A percentile compares a stretch with the other conserved stretches of the same genome.
Conservation (phyloP, 2,329 filamentous ascomycete species). For the Thyridium curvatum region DNA sequence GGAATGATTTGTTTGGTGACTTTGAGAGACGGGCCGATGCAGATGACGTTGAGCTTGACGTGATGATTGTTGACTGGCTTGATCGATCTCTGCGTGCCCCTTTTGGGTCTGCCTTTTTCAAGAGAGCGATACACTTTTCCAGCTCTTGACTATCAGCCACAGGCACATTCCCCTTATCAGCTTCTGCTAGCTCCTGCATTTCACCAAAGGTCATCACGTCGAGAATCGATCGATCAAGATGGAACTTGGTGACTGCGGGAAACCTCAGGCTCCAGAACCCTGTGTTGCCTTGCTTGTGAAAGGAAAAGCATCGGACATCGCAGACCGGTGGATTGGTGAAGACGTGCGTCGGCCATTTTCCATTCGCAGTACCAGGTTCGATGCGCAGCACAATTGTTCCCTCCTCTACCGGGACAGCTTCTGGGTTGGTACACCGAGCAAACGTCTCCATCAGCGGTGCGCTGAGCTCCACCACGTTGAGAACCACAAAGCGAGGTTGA, state of each 20-base stretch:
- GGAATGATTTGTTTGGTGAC: too few species aligned
- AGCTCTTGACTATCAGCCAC: slow-evolving; percentile 56
- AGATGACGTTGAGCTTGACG: slow-evolving; percentile 65
- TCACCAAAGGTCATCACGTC: slow-evolving; percentile 66
- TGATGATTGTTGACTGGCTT: slow-evolving; percentile 39
- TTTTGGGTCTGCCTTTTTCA: slow-evolving; percentile 49
- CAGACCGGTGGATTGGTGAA: slow-evolving; percentile 71
- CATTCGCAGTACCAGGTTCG: slow-evolving; percentile 34
- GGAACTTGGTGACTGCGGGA: slow-evolving; percentile 68
- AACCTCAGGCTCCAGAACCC: slow-evolving; percentile 72
- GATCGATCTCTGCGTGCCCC: slow-evolving; percentile 32
- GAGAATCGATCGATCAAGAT: slow-evolving; percentile 64
- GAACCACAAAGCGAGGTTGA: slow-evolving; percentile 57
- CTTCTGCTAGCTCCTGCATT: slow-evolving; percentile 56
- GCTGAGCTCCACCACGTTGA: slow-evolving; percentile 57
- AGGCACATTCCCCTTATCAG: slow-evolving; percentile 42
- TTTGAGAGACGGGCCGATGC: slow-evolving; percentile 43
- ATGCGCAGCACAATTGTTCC: slow-evolving; percentile 40
- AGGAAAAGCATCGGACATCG: slow-evolving; percentile 74
- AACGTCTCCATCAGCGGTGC: slow-evolving; percentile 44
- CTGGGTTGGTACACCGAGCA: slow-evolving; percentile 37
- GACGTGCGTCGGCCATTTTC: slow-evolving; percentile 38
- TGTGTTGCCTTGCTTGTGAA: slow-evolving; percentile 64
- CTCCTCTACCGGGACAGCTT: slow-evolving; percentile 26
- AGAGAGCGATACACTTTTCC: slow-evolving; percentile 50